Percentiles rank a stretch among this genome's conserved stretches.
Conservation (phyloP, 768 basidiomycete species). For the Pulveroboletus ravenelii region DNA sequence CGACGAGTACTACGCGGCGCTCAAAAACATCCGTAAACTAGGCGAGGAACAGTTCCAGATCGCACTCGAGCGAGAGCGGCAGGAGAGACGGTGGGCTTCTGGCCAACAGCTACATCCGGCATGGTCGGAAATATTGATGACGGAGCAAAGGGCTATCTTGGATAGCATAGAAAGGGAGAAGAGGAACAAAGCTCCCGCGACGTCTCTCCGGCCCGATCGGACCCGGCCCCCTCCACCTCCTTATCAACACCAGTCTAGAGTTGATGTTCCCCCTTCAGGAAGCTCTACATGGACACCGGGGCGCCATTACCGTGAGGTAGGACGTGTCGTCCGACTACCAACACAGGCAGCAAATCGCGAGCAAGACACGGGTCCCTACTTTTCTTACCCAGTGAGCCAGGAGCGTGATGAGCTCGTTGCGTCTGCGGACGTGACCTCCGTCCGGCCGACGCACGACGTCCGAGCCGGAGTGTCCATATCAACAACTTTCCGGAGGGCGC, state of each 20-base stretch:
- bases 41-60: slow-evolving; percentile 44
- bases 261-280: not conserved
- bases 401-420: slow-evolving; percentile 11
- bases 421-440: slow-evolving; percentile 18
- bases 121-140: slow-evolving; percentile 33
- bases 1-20: slow-evolving; percentile 36
- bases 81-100: slow-evolving; percentile 46
- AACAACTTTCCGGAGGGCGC: slow-evolving; percentile 24
- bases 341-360: slow-evolving; percentile 2
- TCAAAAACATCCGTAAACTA: slow-evolving; percentile 41
- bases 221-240: not conserved
- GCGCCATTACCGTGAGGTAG: not conserved
- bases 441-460: slow-evolving; percentile 16
- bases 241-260: not conserved
- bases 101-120: slow-evolving; percentile 32
- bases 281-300: not conserved
- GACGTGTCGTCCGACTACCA: not conserved
- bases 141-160: slow-evolving; percentile 43
- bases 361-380: not conserved
- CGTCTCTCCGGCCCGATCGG: slow-evolving; percentile 13
- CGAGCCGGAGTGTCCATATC: slow-evolving; percentile 28
- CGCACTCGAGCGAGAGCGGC: slow-evolving; percentile 45
- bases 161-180: slow-evolving; percentile 36
- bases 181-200: slow-evolving; percentile 8
- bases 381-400: too few relatives aligned